A percentile compares a stretch with the other conserved stretches of the same genome.
These are phyloP conservation scores for Ilyonectria mors-panacis DNA, from an alignment of 2,329 filamentous ascomycete genomes.

Conservation along the genomic window DNA sequence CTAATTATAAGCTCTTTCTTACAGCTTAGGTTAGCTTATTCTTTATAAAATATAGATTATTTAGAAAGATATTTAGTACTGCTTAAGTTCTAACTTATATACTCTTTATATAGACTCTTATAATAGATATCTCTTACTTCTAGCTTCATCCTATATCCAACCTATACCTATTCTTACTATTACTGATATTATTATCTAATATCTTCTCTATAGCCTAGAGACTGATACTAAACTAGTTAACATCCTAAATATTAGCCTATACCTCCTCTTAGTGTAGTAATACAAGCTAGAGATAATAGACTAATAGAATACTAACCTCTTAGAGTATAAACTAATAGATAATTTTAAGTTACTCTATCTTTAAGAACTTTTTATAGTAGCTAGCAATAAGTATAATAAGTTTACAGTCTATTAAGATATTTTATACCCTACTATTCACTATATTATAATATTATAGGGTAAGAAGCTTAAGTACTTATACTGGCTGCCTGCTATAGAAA, in stretches of 20 bases:
- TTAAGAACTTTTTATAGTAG: conserved; percentile 3
- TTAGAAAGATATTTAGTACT: neutral
- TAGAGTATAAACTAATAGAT: neutral
- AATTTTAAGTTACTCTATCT: neutral
- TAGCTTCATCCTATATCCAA: neutral
- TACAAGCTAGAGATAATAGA: neutral
- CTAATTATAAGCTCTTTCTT: neutral
- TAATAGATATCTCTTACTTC: neutral
- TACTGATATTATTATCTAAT: neutral
- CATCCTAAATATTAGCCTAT: neutral
- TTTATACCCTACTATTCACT: neutral
- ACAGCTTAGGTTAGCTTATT: neutral
- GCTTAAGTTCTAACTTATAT: neutral
- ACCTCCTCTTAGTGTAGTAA: neutral
- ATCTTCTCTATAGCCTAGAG: neutral
- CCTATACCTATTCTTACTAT: neutral
- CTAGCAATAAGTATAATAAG: conserved; percentile 6
- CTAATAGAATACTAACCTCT: neutral
- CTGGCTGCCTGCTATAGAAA: neutral
- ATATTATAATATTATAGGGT: neutral
- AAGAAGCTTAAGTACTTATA: neutral
- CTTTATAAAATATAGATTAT: conserved; percentile 1
- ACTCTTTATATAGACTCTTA: neutral
- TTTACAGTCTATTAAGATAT: neutral
- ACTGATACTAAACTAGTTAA: neutral